Evolutionary conservation across 2,329 filamentous ascomycete species (phyloP), one percentile per base, ranked within the genome.

Genomic region (Cladosporium sp.): DNA sequence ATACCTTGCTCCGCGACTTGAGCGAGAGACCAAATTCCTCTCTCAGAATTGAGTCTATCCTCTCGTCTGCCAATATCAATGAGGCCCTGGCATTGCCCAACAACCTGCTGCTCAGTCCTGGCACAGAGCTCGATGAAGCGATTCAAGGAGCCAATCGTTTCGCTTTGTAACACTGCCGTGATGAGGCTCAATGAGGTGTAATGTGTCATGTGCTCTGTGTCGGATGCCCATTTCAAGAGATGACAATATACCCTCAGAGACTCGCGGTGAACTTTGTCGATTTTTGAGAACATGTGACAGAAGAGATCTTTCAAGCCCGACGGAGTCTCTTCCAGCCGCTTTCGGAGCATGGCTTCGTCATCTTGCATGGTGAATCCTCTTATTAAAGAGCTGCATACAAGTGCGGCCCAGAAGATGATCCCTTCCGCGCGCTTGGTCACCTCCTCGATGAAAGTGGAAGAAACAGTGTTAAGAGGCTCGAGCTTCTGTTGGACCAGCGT

Each of bases 361-460:
- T 57, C 60, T 2, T 26, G 10, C 16, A 36, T 36, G 5, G 23
- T 21, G 14, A 23, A 21, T 13, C 61, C 61, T 23, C 11, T 10
- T 7, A 36, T 7, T 5, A 64, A 23, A 8, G 62, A 64, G 0
- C 26, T 34, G 14, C 26, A 34, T 10, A 64, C 62, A 5, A 64
- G 36, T 2, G 49, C 54, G 0, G 62, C 62, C 62, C 62, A 64
- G 6, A 64, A 7, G 21, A 64, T 58, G n/a, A 64, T 43, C 6
- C 62, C 62, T 23, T 58, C 56, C 1, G 53, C 56, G 1, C 56
- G 53, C 10, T 5, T 1, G 0, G 30, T 14, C 11, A 64, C n/a
- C 13, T 58, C 36, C 10, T 26, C 2, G 4, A 53, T 3, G 2
- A 62, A 23, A 4, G 0, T 5, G 18, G 1, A 6, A 2, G 18